Conservation (phyloP, 352 stramenopile species). For the Phytophthora sp. region DNA sequence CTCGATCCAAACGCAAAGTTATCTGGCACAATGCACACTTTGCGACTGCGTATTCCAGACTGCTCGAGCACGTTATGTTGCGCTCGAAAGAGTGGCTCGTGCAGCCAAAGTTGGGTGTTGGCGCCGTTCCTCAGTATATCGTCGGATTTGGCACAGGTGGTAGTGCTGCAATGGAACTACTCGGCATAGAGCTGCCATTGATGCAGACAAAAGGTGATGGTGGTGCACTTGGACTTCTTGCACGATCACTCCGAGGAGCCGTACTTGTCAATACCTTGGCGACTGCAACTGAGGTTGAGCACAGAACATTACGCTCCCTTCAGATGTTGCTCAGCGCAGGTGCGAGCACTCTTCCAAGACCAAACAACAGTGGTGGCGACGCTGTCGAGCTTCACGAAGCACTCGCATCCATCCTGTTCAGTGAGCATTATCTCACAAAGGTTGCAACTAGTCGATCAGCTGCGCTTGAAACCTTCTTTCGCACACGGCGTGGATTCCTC, state of each 20-base stretch:
- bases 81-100: slow-evolving; percentile 71
- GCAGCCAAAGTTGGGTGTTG: slow-evolving; percentile 72
- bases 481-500: slow-evolving; percentile 51
- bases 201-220: slow-evolving; percentile 12
- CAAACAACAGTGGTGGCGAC: slow-evolving; percentile 1
- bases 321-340: slow-evolving; percentile 21
- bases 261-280: slow-evolving; percentile 62
- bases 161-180: slow-evolving; percentile 52
- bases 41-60: slow-evolving; percentile 44
- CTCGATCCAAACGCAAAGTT: slow-evolving; percentile 30
- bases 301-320: slow-evolving; percentile 24
- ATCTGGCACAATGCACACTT: slow-evolving; percentile 64
- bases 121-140: slow-evolving; percentile 68
- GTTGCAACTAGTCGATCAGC: slow-evolving; percentile 43
- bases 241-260: slow-evolving; percentile 47
- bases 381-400: slow-evolving; percentile 59
- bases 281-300: slow-evolving; percentile 29
- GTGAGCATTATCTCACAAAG: slow-evolving; percentile 69
- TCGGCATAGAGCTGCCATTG: slow-evolving; percentile 52
- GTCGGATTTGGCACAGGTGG: slow-evolving; percentile 67
- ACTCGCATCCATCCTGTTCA: slow-evolving; percentile 52
- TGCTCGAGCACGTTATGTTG: slow-evolving; percentile 60
- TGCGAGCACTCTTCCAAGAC: neutral
- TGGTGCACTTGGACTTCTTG: slow-evolving; percentile 46
- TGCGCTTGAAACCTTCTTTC: slow-evolving; percentile 62